phyloP scores from a whole-genome alignment of 2,329 filamentous ascomycete species.

The Trichoderma arundinaceum region DNA sequence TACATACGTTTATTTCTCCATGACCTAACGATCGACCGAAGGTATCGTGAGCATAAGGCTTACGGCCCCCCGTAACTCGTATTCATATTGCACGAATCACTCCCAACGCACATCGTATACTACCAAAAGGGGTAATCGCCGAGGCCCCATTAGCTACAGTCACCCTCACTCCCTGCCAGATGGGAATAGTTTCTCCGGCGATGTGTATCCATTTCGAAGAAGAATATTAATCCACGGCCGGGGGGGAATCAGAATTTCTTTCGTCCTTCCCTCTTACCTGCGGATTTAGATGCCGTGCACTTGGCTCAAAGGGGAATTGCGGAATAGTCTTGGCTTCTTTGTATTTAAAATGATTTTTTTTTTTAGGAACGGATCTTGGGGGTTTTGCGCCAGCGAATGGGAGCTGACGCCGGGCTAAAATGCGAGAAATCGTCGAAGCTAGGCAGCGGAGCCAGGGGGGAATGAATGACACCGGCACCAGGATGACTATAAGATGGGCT shows the following conservation, averaged over 20 bases:
- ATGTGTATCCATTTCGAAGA: background rate
- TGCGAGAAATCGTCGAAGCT: background rate
- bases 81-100: background rate
- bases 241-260: background rate
- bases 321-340: background rate
- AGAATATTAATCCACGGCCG: background rate
- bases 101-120: background rate
- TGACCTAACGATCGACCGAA: no score
- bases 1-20: no score
- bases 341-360: background rate
- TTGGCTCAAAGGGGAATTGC: constrained; percentile 17
- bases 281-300: background rate
- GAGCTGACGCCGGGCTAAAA: no score
- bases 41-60: no score
- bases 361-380: background rate
- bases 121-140: constrained; percentile 12
- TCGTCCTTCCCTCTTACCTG: background rate
- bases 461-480: background rate
- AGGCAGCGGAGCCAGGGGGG: constrained; percentile 12
- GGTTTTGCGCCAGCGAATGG: no score
- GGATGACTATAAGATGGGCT: constrained; percentile 11
- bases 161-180: background rate
- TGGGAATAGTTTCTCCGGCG: background rate
- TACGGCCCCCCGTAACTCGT: background rate
- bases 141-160: background rate